Base-by-base conservation (phyloP, 768 basidiomycete species). In the Auriscalpium vulgare region DNA sequence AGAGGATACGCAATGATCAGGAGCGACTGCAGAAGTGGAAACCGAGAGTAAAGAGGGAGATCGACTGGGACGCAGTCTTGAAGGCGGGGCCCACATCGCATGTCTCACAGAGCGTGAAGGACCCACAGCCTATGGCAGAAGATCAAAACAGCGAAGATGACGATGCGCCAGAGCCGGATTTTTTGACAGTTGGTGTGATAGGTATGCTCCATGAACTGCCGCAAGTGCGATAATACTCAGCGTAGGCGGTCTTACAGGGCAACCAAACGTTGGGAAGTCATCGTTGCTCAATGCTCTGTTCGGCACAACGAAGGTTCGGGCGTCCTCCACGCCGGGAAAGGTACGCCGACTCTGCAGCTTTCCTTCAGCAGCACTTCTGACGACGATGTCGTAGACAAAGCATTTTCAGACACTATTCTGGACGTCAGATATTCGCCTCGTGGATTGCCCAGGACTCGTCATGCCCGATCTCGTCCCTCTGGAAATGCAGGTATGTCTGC, bases 231-330 rank as follows among this genome's bases (percentile, higher is more conserved):
- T 29, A 1, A 11, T n/a, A 35, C 34, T 45, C n/a, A 17, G n/a
- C 17, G 29, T 44, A n/a, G 23, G 40, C 21, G 13, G 46, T 38
- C 35, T 47, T 21, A 63, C 66, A 87, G 91, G 93, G 37, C 92
- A 95, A 66, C 95, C 95, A 13, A 98, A 97, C 67, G 93, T 95
- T 43, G 95, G 95, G 10, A 98, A 98, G 69, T 93, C 91, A 1
- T 92, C 90, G 0, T 72, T 97, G 5, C 71, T 98, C 52, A 98
- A 98, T 66, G 94, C 95, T 5, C 74, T 98, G 17, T 91, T 98
- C 65, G 93, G 90, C 34, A 71, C 74, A 19, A 78, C 75, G 49
- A 85, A 81, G 68, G 94, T 97, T 4, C 79, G 83, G 58, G 89
- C 91, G 11, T 92, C 89, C 0, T 83, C 83, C 56, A 93, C 88